These are phyloP conservation scores for Colletotrichum liaoningense DNA, from an alignment of 2,329 filamentous ascomycete species.

Conservation along the genomic window DNA sequence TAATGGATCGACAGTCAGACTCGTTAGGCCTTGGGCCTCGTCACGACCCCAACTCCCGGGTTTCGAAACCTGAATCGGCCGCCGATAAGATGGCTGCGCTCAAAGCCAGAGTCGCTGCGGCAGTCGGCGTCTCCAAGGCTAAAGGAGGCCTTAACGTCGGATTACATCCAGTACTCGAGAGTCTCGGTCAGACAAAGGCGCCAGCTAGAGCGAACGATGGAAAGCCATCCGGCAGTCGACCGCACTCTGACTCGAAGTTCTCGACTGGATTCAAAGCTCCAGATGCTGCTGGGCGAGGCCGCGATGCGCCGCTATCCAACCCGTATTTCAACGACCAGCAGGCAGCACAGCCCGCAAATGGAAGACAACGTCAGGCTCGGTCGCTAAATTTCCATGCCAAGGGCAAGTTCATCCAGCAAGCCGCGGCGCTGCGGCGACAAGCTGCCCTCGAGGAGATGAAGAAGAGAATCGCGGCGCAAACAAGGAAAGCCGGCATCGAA, in stretches of 20 bases:
- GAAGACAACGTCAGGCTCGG: conserved; percentile 76
- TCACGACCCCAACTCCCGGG: conserved; percentile 64
- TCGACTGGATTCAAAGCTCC: conserved; percentile 21
- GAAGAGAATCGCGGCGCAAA: conserved; percentile 87
- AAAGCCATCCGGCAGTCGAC: conserved; percentile 29
- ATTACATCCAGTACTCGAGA: conserved; percentile 79
- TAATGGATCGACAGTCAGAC: conserved; percentile 65
- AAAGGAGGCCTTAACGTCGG: conserved; percentile 80
- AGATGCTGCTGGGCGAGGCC: conserved; percentile 50
- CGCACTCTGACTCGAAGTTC: conserved; percentile 31
- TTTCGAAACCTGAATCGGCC: conserved; percentile 67
- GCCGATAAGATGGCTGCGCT: conserved; percentile 79
- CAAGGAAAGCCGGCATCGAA: conserved; percentile 91
- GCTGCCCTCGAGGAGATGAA: conserved; percentile 94
- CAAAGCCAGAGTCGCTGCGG: conserved; percentile 83
- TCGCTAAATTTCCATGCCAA: conserved; percentile 92
- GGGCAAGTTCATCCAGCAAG: conserved; percentile 97
- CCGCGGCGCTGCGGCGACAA: conserved; percentile 87
- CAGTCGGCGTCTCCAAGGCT: conserved; percentile 69
- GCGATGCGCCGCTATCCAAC: conserved; percentile 60
- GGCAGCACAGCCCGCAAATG: conserved; percentile 66
- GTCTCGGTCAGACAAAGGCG: conserved; percentile 61
- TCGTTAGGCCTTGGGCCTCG: conserved; percentile 66
- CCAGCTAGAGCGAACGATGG: conserved; percentile 50
- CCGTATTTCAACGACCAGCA: conserved; percentile 84